Conservation (phyloP, 2,329 filamentous ascomycete species). For the Cytospora mali region DNA sequence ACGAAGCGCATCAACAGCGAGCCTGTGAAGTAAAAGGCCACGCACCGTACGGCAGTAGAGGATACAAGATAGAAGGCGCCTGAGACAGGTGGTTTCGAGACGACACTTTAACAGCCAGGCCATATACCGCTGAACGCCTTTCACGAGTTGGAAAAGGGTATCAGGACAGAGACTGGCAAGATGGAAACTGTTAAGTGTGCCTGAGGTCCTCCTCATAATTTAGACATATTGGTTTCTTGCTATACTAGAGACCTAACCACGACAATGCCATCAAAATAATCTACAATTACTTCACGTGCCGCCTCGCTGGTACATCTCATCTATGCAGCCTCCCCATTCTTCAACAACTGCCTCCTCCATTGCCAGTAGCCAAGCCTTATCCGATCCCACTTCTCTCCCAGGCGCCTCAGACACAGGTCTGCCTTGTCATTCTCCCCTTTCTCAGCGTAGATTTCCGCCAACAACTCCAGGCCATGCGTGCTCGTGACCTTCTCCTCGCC, state of each 20-base stretch:
- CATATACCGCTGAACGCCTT: neutral
- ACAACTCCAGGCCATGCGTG: constrained; percentile 69
- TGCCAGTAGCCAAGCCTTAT: constrained; percentile 93
- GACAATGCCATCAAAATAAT: neutral
- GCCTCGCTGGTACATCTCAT: neutral
- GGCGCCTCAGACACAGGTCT: constrained; percentile 67
- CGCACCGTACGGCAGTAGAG: neutral
- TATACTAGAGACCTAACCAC: neutral
- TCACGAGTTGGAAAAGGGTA: neutral
- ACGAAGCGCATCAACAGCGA: neutral
- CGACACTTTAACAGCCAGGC: neutral
- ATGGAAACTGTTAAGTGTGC: neutral
- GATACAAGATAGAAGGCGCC: neutral
- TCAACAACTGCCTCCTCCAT: constrained; percentile 62
- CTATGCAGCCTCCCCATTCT: constrained; percentile 20
- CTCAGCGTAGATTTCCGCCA: constrained; percentile 69
- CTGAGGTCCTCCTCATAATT: neutral
- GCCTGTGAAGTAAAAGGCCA: neutral
- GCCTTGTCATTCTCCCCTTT: constrained; percentile 63
- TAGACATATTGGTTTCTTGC: neutral
- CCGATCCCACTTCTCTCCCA: constrained; percentile 87
- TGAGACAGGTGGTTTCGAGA: neutral
- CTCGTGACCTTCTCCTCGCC: constrained; percentile 58
- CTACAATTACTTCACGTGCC: neutral
- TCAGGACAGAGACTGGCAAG: neutral